phyloP scores from a whole-genome alignment of 2,329 filamentous ascomycete genomes.

The Clonostachys chloroleuca region DNA sequence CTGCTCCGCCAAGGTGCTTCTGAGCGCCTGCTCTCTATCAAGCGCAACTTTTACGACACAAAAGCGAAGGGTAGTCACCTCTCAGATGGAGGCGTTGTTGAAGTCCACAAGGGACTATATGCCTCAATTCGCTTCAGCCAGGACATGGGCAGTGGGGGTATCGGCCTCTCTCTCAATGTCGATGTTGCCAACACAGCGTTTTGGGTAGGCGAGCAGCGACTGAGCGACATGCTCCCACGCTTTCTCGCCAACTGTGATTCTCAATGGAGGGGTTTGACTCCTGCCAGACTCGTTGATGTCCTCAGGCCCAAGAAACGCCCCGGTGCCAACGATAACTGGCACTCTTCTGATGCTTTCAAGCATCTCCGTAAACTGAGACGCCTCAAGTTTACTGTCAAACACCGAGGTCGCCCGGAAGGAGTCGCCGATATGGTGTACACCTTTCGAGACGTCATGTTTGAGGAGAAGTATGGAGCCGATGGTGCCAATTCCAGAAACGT shows the following conservation, averaged over 20 bases:
- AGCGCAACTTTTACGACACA: conserved; percentile 74
- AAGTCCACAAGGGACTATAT: conserved; percentile 87
- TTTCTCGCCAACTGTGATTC: conserved; percentile 21
- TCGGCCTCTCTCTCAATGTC: conserved; percentile 75
- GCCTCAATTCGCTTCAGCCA: conserved; percentile 76
- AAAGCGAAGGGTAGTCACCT: conserved; percentile 46
- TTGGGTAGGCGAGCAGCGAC: conserved; percentile 49
- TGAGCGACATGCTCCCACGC: conserved; percentile 31
- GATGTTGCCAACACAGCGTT: conserved; percentile 92
- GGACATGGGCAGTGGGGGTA: conserved; percentile 37
- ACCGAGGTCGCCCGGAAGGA: conserved; percentile 34
- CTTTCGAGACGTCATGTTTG: conserved; percentile 45
- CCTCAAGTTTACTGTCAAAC: conserved; percentile 51
- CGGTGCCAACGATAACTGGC: conserved; percentile 12
- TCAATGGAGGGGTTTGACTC: conserved; percentile 15
- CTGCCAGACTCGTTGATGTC: conserved; percentile 14
- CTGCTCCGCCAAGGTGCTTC: conserved; percentile 77
- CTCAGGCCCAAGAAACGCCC: conserved; percentile 26
- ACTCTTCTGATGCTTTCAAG: conserved; percentile 47
- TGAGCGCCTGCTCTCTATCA: conserved; percentile 63
- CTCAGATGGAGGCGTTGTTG: conserved; percentile 51
- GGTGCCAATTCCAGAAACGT: conserved; percentile 47
- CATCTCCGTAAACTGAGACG: conserved; percentile 48
- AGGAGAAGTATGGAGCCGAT: conserved; percentile 30
- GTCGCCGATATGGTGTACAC: conserved; percentile 41